Evolutionary conservation across 108 stramenopile species (phyloP).

Genomic region (Pseudonitzschia delicatissima): DNA sequence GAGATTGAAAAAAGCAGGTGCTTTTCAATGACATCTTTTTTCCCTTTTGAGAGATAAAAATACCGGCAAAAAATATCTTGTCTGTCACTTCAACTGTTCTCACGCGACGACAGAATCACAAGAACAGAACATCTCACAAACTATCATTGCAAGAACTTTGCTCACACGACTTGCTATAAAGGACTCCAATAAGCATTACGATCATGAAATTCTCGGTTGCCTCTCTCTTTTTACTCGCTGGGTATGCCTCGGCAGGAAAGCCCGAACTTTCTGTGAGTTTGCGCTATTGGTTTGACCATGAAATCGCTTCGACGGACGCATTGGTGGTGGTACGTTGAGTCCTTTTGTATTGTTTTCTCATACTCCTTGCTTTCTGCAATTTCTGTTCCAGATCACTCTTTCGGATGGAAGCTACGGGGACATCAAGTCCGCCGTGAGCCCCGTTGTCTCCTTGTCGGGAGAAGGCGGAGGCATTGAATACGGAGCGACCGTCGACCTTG

Average conservation of each 20-base stretch:
- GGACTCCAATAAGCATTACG: no score
- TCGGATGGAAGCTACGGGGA: background rate
- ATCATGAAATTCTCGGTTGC: conserved; percentile 19
- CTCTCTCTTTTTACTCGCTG: conserved; percentile 13
- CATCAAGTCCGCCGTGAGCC: background rate
- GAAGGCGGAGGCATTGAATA: background rate
- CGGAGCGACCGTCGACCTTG: background rate
- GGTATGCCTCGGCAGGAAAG: conserved; percentile 19
- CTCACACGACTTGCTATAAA: no score
- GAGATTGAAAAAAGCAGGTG: no score
- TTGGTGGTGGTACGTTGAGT: no score
- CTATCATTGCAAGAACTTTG: no score
- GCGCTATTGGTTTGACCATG: background rate
- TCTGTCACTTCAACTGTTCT: no score
- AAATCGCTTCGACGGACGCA: background rate
- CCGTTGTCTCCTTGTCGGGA: background rate
- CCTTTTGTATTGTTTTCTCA: background rate
- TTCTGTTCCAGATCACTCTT: background rate
- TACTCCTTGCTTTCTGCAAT: background rate
- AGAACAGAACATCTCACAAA: no score
- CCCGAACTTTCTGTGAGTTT: conserved; percentile 41
- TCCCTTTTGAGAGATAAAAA: no score
- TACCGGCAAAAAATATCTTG: no score
- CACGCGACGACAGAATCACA: no score
- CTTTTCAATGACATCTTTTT: no score